Evolutionary conservation across 2,329 filamentous ascomycete genomes (phyloP).

Genomic region (Fusarium sp.): DNA sequence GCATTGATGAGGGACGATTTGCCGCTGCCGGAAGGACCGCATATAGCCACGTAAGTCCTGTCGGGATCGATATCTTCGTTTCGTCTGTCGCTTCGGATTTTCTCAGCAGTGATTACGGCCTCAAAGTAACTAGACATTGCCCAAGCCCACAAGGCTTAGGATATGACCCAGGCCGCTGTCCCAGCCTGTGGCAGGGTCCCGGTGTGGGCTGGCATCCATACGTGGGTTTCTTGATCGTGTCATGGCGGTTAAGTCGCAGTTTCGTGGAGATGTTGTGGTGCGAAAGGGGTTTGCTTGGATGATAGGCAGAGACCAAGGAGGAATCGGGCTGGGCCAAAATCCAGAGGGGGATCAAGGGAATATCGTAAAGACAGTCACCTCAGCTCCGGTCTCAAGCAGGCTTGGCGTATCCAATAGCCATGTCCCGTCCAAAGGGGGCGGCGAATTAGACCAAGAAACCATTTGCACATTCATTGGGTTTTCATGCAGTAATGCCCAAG

Average conservation of each 20-base stretch:
- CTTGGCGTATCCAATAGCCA: background rate
- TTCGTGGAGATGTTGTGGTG: background rate
- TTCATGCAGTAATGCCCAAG: background rate
- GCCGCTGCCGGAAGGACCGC: background rate
- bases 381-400: background rate
- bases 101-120: background rate
- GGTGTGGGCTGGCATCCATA: no score
- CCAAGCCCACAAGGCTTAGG: background rate
- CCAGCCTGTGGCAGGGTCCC: no score
- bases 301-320: background rate
- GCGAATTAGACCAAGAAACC: background rate
- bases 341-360: background rate
- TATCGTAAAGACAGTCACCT: background rate
- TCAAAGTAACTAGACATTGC: background rate
- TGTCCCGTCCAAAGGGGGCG: background rate
- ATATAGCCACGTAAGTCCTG: background rate
- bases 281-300: background rate
- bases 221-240: no score
- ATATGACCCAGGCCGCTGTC: background rate
- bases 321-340: no score
- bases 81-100: background rate
- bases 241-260: background rate
- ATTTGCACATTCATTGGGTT: background rate
- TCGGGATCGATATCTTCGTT: background rate
- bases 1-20: background rate